A percentile compares a stretch with the other conserved stretches of the same genome.
These are phyloP conservation scores for Telopea speciosissima DNA, from an alignment of 177 flowering plant genomes.

Conservation along the genomic window DNA sequence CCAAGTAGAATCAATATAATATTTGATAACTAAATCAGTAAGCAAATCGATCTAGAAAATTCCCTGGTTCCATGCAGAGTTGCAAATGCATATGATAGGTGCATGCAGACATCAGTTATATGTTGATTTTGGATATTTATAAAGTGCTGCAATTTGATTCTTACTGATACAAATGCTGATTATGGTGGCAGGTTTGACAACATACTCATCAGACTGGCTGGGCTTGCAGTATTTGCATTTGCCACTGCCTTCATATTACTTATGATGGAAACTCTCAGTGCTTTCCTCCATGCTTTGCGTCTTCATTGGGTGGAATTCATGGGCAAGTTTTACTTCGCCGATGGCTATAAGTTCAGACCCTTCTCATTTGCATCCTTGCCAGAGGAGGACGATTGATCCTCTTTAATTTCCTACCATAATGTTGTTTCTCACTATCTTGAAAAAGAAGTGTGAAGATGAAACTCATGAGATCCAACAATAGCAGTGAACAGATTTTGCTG, in stretches of 20 bases:
- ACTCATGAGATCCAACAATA: slow-evolving; percentile 2
- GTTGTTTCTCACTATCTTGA: slow-evolving; percentile 1
- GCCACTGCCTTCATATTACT: slow-evolving; percentile 36
- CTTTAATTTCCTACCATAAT: slow-evolving; percentile 3
- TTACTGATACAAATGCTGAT: background rate
- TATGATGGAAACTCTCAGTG: slow-evolving; percentile 95
- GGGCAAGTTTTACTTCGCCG: slow-evolving; percentile 73
- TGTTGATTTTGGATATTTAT: background rate
- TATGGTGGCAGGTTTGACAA: background rate
- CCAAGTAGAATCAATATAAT: background rate
- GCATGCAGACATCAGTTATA: background rate
- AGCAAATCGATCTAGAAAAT: background rate
- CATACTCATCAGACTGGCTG: slow-evolving; percentile 25
- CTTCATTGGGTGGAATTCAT: slow-evolving; percentile 8
- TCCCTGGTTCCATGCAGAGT: background rate
- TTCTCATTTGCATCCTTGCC: slow-evolving; percentile 64
- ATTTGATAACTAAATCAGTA: too few relatives aligned
- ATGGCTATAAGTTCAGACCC: slow-evolving; percentile 89
- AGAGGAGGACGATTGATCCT: slow-evolving; percentile 63
- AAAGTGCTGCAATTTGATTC: background rate
- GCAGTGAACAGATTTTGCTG: slow-evolving; percentile 5
- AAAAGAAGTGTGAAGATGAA: background rate
- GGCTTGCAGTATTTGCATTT: slow-evolving; percentile 17
- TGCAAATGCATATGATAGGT: background rate
- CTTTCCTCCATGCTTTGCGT: slow-evolving; percentile 91